These are phyloP conservation scores for Gregarina niphandrodes DNA, from an alignment of 169 alveolate genomes.

Conservation along the genomic window DNA sequence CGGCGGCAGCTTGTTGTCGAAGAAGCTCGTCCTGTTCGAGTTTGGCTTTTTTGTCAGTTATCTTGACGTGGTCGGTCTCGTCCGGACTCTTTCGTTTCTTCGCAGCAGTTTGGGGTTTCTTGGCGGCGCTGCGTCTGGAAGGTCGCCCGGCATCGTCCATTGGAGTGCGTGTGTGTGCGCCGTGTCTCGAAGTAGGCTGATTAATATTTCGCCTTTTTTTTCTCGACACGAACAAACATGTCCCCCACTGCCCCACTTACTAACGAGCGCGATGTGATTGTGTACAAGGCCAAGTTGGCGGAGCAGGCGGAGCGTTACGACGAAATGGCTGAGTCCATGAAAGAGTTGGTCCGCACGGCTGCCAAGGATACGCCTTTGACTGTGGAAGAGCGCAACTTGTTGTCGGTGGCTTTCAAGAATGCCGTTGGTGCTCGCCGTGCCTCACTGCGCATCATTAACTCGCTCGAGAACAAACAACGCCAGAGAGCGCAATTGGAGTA, in stretches of 20 bases:
- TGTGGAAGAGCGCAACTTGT: constrained; percentile 28
- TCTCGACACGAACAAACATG: not conserved
- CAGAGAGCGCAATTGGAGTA: constrained; percentile 54
- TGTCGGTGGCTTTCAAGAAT: constrained; percentile 92
- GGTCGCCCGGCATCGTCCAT: not conserved
- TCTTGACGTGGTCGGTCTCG: not conserved
- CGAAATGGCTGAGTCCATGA: constrained; percentile 60
- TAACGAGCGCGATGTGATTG: constrained; percentile 17
- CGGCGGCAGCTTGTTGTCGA: not conserved
- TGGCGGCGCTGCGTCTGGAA: not conserved
- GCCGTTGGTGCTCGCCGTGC: constrained; percentile 93
- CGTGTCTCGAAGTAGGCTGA: not conserved
- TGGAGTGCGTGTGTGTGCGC: not conserved
- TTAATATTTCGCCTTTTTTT: not conserved
- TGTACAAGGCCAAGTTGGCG: constrained; percentile 72
- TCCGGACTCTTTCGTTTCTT: not conserved
- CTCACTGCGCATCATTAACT: constrained; percentile 78
- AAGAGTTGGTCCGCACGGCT: constrained; percentile 45
- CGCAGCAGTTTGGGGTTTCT: not conserved
- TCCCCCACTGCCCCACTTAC: not conserved
- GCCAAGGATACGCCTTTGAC: constrained; percentile 17
- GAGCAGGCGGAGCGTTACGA: constrained; percentile 99
- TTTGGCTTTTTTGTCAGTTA: not conserved
- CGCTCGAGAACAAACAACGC: constrained; percentile 74
- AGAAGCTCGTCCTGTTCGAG: not conserved